These are phyloP conservation scores for Starmerella stigmatis DNA, from an alignment of 805 yeast species.

Conservation along the genomic window DNA sequence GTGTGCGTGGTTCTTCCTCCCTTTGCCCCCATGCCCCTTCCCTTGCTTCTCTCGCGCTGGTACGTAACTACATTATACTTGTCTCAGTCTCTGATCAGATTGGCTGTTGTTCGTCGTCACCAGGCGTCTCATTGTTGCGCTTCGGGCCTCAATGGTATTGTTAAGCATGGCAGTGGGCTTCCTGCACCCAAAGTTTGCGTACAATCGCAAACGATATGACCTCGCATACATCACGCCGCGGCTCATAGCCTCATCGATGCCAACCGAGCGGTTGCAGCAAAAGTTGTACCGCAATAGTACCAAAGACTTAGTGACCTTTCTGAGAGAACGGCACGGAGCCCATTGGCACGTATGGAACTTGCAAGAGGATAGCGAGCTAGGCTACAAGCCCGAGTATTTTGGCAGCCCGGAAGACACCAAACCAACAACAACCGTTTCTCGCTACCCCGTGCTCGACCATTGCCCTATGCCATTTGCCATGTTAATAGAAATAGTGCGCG, in stretches of 20 bases:
- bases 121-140: background rate
- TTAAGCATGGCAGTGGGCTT: constrained; percentile 2
- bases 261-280: constrained; percentile 40
- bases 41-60: too few relatives aligned
- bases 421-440: constrained; percentile 27
- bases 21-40: too few relatives aligned
- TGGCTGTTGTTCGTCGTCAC: background rate
- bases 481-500: constrained; percentile 38
- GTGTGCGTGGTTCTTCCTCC: too few relatives aligned
- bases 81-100: too few relatives aligned
- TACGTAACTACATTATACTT: too few relatives aligned
- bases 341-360: constrained; percentile 71
- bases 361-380: constrained; percentile 44
- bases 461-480: constrained; percentile 54
- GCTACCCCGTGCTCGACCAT: constrained; percentile 66
- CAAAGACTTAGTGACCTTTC: constrained; percentile 39
- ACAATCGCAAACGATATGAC: constrained; percentile 36
- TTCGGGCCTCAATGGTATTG: too few relatives aligned
- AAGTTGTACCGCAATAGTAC: constrained; percentile 45
- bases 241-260: constrained; percentile 67
- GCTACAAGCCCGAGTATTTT: constrained; percentile 33
- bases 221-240: constrained; percentile 55
- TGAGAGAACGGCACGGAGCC: constrained; percentile 39
- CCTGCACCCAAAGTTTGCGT: constrained; percentile 8
- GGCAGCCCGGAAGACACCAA: constrained; percentile 19